Conservation (phyloP, 2,329 filamentous ascomycete species). For the Didymella arachidicola region DNA sequence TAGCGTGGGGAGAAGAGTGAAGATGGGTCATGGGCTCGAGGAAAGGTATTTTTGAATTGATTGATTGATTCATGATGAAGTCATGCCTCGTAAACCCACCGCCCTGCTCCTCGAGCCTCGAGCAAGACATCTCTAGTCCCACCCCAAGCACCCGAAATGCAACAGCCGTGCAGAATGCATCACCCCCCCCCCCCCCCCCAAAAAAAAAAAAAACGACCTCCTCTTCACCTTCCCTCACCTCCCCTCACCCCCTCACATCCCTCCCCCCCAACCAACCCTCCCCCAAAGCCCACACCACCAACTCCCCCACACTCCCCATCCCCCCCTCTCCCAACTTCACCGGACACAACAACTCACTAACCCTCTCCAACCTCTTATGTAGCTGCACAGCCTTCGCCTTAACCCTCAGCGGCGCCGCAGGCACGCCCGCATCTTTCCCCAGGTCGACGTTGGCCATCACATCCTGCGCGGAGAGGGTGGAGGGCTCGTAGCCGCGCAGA, state of each 20-base stretch:
- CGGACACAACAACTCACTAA: constrained; percentile 52
- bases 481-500: constrained; percentile 39
- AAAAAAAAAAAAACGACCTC: no score
- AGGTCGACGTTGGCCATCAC: constrained; percentile 27
- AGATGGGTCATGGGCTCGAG: no score
- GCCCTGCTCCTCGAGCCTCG: no score
- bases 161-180: background rate
- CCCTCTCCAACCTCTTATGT: constrained; percentile 47
- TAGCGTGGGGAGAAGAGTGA: no score
- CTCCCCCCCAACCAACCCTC: constrained; percentile 45
- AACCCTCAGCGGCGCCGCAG: constrained; percentile 28
- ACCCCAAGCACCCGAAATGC: background rate
- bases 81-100: background rate
- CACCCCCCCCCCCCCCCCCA: background rate
- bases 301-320: constrained; percentile 43
- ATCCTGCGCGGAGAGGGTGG: constrained; percentile 19
- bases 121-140: background rate
- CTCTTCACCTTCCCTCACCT: no score
- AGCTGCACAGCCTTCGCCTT: constrained; percentile 50
- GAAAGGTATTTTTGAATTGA: no score
- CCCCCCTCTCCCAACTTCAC: constrained; percentile 39
- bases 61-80: background rate
- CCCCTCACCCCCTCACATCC: constrained; percentile 38
- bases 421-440: constrained; percentile 17
- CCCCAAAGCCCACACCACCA: constrained; percentile 46